Evolutionary conservation across 2,329 filamentous ascomycete genomes (phyloP), one percentile per base, ranked within the genome.

Genomic region (Xylaria sp.): DNA sequence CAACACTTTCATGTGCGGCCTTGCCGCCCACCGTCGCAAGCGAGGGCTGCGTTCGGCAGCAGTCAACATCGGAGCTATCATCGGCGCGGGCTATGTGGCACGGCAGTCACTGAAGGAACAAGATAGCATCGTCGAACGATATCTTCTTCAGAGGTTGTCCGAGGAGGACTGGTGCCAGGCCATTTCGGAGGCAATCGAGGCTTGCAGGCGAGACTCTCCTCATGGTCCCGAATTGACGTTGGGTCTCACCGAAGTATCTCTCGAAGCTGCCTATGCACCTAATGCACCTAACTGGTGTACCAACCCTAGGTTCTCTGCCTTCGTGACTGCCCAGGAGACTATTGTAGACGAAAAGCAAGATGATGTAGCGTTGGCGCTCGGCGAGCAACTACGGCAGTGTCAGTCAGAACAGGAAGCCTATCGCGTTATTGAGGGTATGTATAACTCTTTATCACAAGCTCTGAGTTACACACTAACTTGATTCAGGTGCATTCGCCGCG

Each of bases 291-390:
- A 29, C 10, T 50, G 47, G 47, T 29, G 25, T 15, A 31, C 47
- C 5, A 50, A 50, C 27, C 47, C 47, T 29, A 15, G 47, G 13
- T 50, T 50, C 47, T 29, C 47, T 9, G 54, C 54, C 25, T 57
- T 57, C 17, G 17, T 57, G 27, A 57, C 54, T 15, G 38, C 38
- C 9, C 38, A 57, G 27, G 38, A 57, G 38, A n/a, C 38, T 1
- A 22, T 22, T 22, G 17, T 45, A 17, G 54, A 57, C 25, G 54
- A 57, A 44, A 25, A 57, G 39, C 50, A 57, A 49, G 50, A 29
- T 50, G 47, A 50, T 25, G 47, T 17, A 17, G 22, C 25, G 11
- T 5, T 50, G 42, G 42, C 42, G 22, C 42, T 44, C 22, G 42
- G 42, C 42, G 42, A 44, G 42, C 42, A 44, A 44, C n/a, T 44